These are phyloP conservation scores for Mrakia blollopis DNA, from an alignment of 768 basidiomycete species.

Conservation along the genomic window DNA sequence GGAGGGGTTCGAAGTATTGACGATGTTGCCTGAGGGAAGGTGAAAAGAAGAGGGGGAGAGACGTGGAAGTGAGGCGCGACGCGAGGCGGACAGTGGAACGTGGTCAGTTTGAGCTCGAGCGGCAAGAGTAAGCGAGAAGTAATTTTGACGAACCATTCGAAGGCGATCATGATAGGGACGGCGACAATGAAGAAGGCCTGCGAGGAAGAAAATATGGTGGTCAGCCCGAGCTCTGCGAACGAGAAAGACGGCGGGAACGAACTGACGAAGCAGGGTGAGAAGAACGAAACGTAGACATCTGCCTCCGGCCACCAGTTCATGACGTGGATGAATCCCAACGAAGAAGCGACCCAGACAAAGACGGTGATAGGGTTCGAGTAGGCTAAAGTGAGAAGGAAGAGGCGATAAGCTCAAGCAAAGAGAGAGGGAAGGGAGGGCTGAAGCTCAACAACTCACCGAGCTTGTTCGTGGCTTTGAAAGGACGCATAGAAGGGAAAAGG, in stretches of 20 bases:
- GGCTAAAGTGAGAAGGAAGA: neutral
- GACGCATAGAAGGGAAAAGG: neutral
- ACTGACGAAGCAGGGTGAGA: conserved; percentile 19
- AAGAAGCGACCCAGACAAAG: neutral
- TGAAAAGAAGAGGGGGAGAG: neutral
- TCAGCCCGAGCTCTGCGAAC: neutral
- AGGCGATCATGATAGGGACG: conserved; percentile 18
- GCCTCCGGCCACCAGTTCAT: neutral
- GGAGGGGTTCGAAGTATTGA: neutral
- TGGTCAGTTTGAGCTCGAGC: neutral
- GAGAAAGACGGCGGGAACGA: neutral
- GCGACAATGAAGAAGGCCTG: conserved; percentile 20
- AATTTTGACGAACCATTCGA: neutral
- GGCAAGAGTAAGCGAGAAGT: neutral
- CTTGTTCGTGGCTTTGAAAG: conserved; percentile 7
- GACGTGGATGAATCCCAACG: neutral
- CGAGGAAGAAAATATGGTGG: neutral
- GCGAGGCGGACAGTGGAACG: neutral
- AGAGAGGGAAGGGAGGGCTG: neutral
- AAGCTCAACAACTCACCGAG: conserved; percentile 7
- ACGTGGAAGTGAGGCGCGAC: neutral
- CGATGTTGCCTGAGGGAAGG: conserved; percentile 18
- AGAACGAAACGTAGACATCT: neutral
- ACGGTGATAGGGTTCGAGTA: conserved; percentile 13
- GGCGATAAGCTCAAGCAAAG: neutral